Evolutionary conservation across 345 rosid genomes (phyloP), one percentile per base, ranked within the genome.

Genomic region (Salix arbutifolia): DNA sequence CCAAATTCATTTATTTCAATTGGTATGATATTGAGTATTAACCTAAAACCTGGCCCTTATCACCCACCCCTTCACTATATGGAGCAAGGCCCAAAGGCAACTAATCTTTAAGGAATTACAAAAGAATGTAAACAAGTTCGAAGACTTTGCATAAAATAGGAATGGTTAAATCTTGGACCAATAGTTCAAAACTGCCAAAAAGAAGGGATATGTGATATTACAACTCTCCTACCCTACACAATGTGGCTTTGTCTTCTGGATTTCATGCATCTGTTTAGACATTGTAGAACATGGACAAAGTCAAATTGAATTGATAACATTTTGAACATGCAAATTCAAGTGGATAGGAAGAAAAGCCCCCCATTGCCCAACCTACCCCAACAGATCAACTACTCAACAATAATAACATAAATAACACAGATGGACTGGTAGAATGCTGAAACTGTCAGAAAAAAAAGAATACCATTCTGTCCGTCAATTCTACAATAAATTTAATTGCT

Each of bases 121-220:
- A 18, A 6, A 19, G n/a, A 52, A 18, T 2, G 1, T 7, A 52
- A 52, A 7, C 58, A 12, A 46, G 50, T 19, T 6, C 2, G 58
- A 6, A 19, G 58, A 19, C n/a, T 19, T 52, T 19, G 58, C 58
- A 19, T 19, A 18, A 52, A 12, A 52, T 6, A 52, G 23, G 10
- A 52, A 52, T 52, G n/a, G n/a, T 23, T 52, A 19, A 52, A 52
- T 5, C 23, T 52, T 19, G 58, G 58, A 52, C 58, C 58, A 19
- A 19, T 5, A 52, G 58, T 18, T 52, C 19, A 19, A 52, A n/a
- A 52, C 0, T 18, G 58, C 10, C 23, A 19, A 19, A 52, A 52
- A 7, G 56, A 52, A 52, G 58, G 23, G 58, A 46, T 46, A 46
- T 46, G 91, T 26, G 33, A 61, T 12, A 61, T n/a, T 25, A 19